Conservation (phyloP, 176 grass and related monocot genomes). For the Cenchrus americanus region DNA sequence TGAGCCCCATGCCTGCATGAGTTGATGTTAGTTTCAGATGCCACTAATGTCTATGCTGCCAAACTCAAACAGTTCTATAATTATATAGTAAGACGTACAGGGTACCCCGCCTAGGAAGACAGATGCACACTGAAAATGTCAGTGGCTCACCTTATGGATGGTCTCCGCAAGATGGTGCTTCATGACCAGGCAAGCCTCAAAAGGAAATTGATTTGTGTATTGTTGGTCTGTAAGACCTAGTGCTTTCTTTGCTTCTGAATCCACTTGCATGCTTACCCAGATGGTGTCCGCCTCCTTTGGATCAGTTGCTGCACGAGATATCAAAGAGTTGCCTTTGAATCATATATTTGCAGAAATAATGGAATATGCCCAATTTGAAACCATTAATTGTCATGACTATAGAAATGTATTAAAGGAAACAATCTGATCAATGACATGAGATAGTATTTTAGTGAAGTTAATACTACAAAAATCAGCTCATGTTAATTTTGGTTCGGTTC, state of each 20-base stretch:
- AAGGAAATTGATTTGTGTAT: conserved; percentile 95
- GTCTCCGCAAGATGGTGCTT: conserved; percentile 95
- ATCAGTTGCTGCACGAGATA: conserved; percentile 64
- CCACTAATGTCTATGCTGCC: background rate
- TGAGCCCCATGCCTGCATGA: conserved; percentile 81
- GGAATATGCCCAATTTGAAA: conserved; percentile 11
- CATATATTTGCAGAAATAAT: conserved; percentile 12
- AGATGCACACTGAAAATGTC: background rate
- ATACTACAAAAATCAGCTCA: conserved; percentile 1
- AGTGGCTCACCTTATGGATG: conserved; percentile 69
- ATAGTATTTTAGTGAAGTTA: background rate
- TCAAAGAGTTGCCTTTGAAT: conserved; percentile 38
- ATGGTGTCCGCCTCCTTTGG: conserved; percentile 88
- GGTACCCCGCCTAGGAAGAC: conserved; percentile 8
- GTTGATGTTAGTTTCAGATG: conserved; percentile 46
- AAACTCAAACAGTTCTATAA: conserved; percentile 31
- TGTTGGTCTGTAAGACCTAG: conserved; percentile 73
- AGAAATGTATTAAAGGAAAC: conserved; percentile 7
- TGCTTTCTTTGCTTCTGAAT: conserved; percentile 81
- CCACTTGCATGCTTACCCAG: conserved; percentile 90
- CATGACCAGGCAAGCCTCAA: conserved; percentile 97
- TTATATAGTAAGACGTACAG: conserved; percentile 4
- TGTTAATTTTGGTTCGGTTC: background rate
- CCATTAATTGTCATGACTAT: background rate
- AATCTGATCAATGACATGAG: background rate